Evolutionary conservation across 495 filamentous ascomycete genomes (phyloP), one percentile per base, ranked within the genome.

Genomic region (Cudoniella acicularis): DNA sequence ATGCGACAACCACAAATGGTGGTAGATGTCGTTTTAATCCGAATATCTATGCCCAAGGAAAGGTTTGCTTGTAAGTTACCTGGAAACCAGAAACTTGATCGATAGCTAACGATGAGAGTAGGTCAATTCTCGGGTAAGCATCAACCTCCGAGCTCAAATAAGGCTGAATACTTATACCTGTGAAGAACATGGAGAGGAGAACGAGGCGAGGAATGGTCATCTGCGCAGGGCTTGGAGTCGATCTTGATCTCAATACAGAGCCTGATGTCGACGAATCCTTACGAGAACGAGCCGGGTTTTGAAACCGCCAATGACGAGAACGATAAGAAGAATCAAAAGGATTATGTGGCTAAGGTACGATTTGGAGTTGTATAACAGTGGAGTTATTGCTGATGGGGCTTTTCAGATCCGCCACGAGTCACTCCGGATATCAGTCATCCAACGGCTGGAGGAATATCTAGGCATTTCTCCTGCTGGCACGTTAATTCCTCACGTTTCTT

Each of bases 201-300:
- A 65, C 77, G 84, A 23, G 89, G 90, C 46, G 94, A 98, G 69
- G 84, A 96, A 67, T 98, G 94, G 94, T 96, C 91, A 24, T 88
- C 92, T 0, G 95, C 94, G 2, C 94, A 98, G 69, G 92, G 94
- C 17, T 77, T 98, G 2, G 94, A 98, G 70, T 97, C 94, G 0
- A 89, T 97, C 50, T 71, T 98, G 26, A 83, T 98, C 26, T 98
- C 94, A 3, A 97, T 98, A 53, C 94, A 98, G 70, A 96, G 91
- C 66, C 76, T 98, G 24, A 92, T 98, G 87, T 95, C 91, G 1
- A 73, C 83, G 21, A 96, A 97, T 69, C 94, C 94, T 0, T 98
- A 96, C 71, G 90, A 94, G 70, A 96, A 97, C 63, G 94, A 98
- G 67, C 94, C 94, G 17, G 94, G 94, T 9, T 96, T 88, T 64